These are phyloP conservation scores for Cadophora luteo-olivacea DNA, from an alignment of 2,329 filamentous ascomycete species.

Conservation along the genomic window DNA sequence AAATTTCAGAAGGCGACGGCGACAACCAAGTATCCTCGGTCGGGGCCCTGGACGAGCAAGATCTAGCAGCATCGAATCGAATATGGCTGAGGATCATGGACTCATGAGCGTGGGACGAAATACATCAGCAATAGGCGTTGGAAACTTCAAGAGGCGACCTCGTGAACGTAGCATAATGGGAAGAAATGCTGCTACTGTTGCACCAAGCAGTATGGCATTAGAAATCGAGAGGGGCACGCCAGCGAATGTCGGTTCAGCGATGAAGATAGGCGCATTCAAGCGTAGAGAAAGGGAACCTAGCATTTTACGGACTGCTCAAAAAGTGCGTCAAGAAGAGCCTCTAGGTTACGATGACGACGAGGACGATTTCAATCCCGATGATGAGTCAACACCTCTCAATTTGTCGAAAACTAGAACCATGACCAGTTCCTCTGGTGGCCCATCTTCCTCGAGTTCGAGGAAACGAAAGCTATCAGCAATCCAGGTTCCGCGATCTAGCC, in stretches of 20 bases:
- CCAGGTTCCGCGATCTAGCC: slow-evolving; percentile 41
- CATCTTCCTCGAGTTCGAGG: slow-evolving; percentile 48
- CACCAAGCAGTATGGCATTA: slow-evolving; percentile 38
- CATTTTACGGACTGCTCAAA: slow-evolving; percentile 56
- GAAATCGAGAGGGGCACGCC: slow-evolving; percentile 40
- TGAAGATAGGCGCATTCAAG: slow-evolving; percentile 64
- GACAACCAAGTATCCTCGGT: slow-evolving; percentile 51
- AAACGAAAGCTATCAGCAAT: slow-evolving; percentile 58
- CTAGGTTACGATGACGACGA: slow-evolving; percentile 45
- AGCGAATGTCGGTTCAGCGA: slow-evolving; percentile 45
- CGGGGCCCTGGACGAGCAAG: slow-evolving; percentile 34
- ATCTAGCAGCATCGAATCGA: slow-evolving; percentile 44
- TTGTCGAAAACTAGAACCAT: slow-evolving; percentile 50
- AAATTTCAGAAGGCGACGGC: slow-evolving; percentile 61
- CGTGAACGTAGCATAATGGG: slow-evolving; percentile 46
- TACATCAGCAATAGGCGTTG: slow-evolving; percentile 38
- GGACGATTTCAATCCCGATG: slow-evolving; percentile 66
- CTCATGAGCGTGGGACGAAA: slow-evolving; percentile 40
- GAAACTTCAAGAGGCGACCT: slow-evolving; percentile 45
- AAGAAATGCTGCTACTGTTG: slow-evolving; percentile 28
- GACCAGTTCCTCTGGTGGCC: slow-evolving; percentile 24
- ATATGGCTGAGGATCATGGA: slow-evolving; percentile 39
- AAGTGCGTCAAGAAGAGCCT: slow-evolving; percentile 46
- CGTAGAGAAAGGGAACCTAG: slow-evolving; percentile 65
- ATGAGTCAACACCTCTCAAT: slow-evolving; percentile 71